Evolutionary conservation across 352 stramenopile species (phyloP).

Genomic region (Phytophthora gonapodyides): DNA sequence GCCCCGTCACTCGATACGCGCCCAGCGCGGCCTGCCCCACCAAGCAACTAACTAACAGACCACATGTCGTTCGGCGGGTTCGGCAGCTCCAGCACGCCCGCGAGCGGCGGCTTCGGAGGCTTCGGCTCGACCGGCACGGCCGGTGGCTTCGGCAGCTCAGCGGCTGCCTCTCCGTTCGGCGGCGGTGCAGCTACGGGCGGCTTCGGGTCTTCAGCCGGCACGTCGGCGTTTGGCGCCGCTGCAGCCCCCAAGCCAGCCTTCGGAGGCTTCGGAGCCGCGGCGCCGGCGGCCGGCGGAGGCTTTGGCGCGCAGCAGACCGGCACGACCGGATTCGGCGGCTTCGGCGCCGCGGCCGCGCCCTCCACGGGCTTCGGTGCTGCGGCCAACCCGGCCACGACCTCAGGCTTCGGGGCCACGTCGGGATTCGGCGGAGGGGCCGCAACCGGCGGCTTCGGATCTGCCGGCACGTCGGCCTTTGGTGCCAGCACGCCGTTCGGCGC

Average conservation of each 20-base stretch:
- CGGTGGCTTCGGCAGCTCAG: constrained; percentile 44
- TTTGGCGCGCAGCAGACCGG: constrained; percentile 32
- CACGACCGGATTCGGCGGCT: constrained; percentile 48
- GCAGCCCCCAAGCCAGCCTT: constrained; percentile 42
- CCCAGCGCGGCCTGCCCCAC: constrained; percentile 1
- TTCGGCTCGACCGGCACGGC: constrained; percentile 37
- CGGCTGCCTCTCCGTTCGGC: constrained; percentile 57
- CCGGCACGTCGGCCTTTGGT: constrained; percentile 44
- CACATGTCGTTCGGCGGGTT: constrained; percentile 62
- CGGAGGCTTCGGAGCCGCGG: constrained; percentile 36
- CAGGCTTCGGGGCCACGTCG: constrained; percentile 47
- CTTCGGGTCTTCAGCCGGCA: constrained; percentile 27
- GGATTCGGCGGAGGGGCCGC: constrained; percentile 27
- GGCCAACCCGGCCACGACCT: constrained; percentile 30
- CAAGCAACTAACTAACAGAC: constrained; percentile 6
- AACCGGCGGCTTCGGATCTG: constrained; percentile 34
- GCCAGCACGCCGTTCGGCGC: constrained; percentile 55
- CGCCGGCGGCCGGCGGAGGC: constrained; percentile 14
- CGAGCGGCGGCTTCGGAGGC: constrained; percentile 54
- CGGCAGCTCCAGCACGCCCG: constrained; percentile 41
- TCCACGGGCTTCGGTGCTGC: constrained; percentile 47
- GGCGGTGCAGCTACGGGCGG: constrained; percentile 34
- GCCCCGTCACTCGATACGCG: constrained; percentile 3
- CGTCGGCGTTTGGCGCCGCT: constrained; percentile 50
- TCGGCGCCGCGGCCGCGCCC: constrained; percentile 23